These are phyloP conservation scores for Rhodotorula glutinis DNA, from an alignment of 1,284 basidiomycete species.

Conservation along the genomic window DNA sequence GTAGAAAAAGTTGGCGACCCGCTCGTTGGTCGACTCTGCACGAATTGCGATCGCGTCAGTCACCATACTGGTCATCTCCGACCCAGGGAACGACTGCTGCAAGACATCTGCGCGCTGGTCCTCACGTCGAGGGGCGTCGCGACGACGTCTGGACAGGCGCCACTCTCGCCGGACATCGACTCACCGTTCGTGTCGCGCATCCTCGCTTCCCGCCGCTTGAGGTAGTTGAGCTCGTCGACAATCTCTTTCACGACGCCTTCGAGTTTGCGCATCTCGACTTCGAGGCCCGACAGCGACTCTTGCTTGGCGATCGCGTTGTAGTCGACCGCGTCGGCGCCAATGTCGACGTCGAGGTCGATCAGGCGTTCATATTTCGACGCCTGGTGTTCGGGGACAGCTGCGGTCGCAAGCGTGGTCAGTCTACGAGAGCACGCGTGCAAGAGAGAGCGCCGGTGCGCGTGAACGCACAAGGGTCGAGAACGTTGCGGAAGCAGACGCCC, in stretches of 20 bases:
- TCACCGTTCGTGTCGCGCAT: constrained; percentile 90
- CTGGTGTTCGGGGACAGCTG: constrained; percentile 55
- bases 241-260: constrained; percentile 93
- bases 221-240: constrained; percentile 87
- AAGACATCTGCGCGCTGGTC: too few species aligned
- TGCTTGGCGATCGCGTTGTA: constrained; percentile 99
- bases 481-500: constrained; percentile 89
- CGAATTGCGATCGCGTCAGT: background rate
- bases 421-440: too few species aligned
- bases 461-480: constrained; percentile 65
- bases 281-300: constrained; percentile 89
- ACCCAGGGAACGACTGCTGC: too few species aligned
- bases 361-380: constrained; percentile 59
- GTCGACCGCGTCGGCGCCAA: constrained; percentile 96
- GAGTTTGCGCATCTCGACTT: constrained; percentile 97
- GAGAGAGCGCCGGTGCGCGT: too few species aligned
- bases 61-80: too few species aligned
- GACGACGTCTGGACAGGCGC: too few species aligned
- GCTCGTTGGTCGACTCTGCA: constrained; percentile 81
- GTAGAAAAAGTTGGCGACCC: constrained; percentile 91
- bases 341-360: constrained; percentile 92
- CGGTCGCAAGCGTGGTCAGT: too few species aligned
- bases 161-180: background rate
- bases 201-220: constrained; percentile 80
- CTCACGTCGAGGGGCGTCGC: too few species aligned